Evolutionary conservation across 129 eudicot genomes (phyloP).

Genomic region (Centella asiatica): DNA sequence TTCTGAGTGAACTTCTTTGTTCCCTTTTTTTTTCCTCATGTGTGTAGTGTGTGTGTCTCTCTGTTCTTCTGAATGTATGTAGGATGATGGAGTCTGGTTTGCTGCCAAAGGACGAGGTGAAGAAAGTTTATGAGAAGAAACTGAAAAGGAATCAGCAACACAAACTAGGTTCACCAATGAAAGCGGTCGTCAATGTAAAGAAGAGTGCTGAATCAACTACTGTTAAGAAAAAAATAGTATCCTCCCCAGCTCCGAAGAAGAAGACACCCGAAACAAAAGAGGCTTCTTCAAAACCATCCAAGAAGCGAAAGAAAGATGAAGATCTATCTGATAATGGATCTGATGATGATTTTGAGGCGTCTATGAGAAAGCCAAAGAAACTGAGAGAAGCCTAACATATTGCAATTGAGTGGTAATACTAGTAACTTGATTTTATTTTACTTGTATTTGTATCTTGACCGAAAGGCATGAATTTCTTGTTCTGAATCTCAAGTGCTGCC

Average conservation of each 20-base stretch:
- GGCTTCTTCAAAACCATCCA: constrained; percentile 35
- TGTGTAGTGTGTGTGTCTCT: not conserved
- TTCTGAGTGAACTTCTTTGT: too few species aligned
- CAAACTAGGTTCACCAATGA: constrained; percentile 64
- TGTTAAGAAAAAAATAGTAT: constrained; percentile 32
- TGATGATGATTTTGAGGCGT: constrained; percentile 52
- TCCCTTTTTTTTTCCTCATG: too few species aligned
- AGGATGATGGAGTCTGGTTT: constrained; percentile 97
- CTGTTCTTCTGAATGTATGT: constrained; percentile 7
- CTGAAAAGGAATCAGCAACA: constrained; percentile 49
- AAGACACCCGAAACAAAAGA: constrained; percentile 40
- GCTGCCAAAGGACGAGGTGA: constrained; percentile 64
- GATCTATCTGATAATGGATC: constrained; percentile 38
- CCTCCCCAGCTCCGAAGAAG: constrained; percentile 42
- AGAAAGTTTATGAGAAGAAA: constrained; percentile 54
- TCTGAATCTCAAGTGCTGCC: too few species aligned
- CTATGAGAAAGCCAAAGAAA: constrained; percentile 39
- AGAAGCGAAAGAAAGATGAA: constrained; percentile 49
- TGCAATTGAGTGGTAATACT: too few species aligned
- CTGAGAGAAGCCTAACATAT: constrained; percentile 33
- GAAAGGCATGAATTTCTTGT: too few species aligned
- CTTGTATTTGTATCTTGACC: too few species aligned
- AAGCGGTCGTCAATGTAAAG: constrained; percentile 44
- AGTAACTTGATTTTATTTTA: too few species aligned
- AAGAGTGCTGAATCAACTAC: constrained; percentile 35